Evolutionary conservation across 768 basidiomycete species (phyloP), one percentile per base, ranked within the genome.

Genomic region (Trametes sanguinea): DNA sequence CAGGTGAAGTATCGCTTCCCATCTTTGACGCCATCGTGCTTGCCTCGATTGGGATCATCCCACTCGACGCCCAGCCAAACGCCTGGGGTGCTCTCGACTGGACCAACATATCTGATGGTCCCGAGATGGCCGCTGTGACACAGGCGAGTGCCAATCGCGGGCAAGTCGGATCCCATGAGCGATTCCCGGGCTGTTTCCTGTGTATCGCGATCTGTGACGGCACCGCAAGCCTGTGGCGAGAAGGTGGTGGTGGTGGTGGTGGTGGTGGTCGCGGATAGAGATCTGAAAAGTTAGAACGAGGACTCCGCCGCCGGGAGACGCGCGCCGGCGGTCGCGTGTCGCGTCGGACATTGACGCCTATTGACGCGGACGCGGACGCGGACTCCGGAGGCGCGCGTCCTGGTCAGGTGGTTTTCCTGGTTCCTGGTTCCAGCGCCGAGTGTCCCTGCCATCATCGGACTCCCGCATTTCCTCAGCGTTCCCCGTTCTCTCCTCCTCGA

Each of bases 51-150:
- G 17, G 87, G 82, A 68, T 94, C 88, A 70, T 98, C 96, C 92
- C 95, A 98, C 76, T 98, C 96, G 50, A 98, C 83, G n/a, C 96
- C 96, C n/a, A 95, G 80, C 95, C 95, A 98, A 11, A 74, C 67
- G 3, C 90, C 92, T 3, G 75, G 69, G 0, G 90, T 85, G 13
- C 81, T 81, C 16, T 83, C 76, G 17, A 95, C 85, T 1, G 72
- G 64, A 2, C 94, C 94, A 13, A 82, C 74, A 69, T 83, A 95
- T 74, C 75, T 84, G 64, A 96, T 74, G 4, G 91, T 93, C 2
- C 89, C 93, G 46, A 83, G 70, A 67, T 85, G 71, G 17, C 80
- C 83, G 55, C 79, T 75, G 56, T 82, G 73, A 65, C 65, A 74
- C 67, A 93, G 77, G 57, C 92, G 84, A 47, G 83, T 78, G 61